Evolutionary conservation across 805 yeast genomes (phyloP).

Genomic region (Cyberlindnera petersonii): DNA sequence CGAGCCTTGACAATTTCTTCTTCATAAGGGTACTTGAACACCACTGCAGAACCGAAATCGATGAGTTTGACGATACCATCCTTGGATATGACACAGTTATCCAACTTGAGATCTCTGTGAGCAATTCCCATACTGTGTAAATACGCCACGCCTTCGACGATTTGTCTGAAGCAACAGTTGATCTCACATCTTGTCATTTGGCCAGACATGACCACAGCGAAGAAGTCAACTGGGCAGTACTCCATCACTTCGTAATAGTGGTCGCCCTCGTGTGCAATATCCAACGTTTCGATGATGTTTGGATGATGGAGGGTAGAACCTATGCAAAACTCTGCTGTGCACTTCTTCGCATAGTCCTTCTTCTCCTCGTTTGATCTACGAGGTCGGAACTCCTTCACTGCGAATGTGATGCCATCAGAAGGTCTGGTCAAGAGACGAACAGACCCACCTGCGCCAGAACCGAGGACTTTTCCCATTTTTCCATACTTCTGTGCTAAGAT

Average conservation of each 20-base stretch:
- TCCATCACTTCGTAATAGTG: slow-evolving; percentile 83
- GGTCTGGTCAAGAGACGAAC: slow-evolving; percentile 70
- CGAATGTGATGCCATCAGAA: slow-evolving; percentile 67
- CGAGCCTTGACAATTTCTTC: slow-evolving; percentile 55
- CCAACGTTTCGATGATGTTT: slow-evolving; percentile 73
- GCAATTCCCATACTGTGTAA: slow-evolving; percentile 76
- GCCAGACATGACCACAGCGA: slow-evolving; percentile 85
- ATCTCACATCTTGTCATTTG: slow-evolving; percentile 77
- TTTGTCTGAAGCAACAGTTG: slow-evolving; percentile 76
- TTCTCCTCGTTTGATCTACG: slow-evolving; percentile 64
- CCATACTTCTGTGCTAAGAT: slow-evolving; percentile 61
- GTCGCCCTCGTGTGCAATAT: slow-evolving; percentile 53
- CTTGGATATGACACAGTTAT: slow-evolving; percentile 73
- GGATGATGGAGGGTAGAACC: slow-evolving; percentile 82
- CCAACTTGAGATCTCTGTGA: slow-evolving; percentile 78
- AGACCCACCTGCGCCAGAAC: slow-evolving; percentile 87
- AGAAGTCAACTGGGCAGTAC: slow-evolving; percentile 79
- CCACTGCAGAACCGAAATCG: slow-evolving; percentile 83
- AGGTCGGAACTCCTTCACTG: slow-evolving; percentile 79
- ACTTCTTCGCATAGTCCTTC: slow-evolving; percentile 78
- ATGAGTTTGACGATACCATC: slow-evolving; percentile 74
- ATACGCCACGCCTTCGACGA: slow-evolving; percentile 67
- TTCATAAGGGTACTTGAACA: slow-evolving; percentile 73
- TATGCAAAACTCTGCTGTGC: slow-evolving; percentile 85
- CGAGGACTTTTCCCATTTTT: slow-evolving; percentile 67